phyloP scores from a whole-genome alignment of 139 green algal genomes.

The Coccomyxa sp. region DNA sequence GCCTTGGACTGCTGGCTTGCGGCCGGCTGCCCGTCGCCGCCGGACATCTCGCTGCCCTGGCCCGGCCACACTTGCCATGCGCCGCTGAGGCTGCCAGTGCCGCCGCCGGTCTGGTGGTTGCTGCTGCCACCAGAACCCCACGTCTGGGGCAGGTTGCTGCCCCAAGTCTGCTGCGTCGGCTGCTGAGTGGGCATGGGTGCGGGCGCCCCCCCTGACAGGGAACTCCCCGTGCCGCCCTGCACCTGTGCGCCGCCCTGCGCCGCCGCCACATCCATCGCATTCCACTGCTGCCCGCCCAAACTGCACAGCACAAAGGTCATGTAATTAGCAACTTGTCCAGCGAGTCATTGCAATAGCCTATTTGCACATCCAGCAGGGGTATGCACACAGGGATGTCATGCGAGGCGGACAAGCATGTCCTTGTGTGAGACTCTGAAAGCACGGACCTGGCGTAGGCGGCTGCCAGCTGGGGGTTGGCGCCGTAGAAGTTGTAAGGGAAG shows the following conservation, averaged over 20 bases:
- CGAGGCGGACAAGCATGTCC: too few species aligned
- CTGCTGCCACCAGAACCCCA: neutral
- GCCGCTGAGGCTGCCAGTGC: neutral
- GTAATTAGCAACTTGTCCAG: neutral
- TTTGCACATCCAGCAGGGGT: too few species aligned
- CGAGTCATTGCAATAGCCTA: too few species aligned
- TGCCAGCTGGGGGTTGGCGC: neutral
- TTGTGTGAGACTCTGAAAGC: neutral
- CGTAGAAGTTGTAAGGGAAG: neutral
- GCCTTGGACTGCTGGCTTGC: too few species aligned
- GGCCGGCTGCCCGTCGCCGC: too few species aligned
- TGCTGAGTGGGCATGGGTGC: neutral
- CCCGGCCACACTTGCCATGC: neutral
- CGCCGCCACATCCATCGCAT: neutral
- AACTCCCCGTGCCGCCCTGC: neutral
- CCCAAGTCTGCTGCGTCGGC: neutral
- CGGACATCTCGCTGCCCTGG: neutral
- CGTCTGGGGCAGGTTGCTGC: neutral
- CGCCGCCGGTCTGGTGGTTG: neutral
- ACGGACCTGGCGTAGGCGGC: neutral
- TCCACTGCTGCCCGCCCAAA: neutral
- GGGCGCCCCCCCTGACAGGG: too few species aligned
- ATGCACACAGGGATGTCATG: too few species aligned
- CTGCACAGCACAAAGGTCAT: neutral
- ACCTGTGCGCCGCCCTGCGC: neutral